Evolutionary conservation across 495 filamentous ascomycete genomes (phyloP), one percentile per base, ranked within the genome.

Genomic region (Immersiella caudata): DNA sequence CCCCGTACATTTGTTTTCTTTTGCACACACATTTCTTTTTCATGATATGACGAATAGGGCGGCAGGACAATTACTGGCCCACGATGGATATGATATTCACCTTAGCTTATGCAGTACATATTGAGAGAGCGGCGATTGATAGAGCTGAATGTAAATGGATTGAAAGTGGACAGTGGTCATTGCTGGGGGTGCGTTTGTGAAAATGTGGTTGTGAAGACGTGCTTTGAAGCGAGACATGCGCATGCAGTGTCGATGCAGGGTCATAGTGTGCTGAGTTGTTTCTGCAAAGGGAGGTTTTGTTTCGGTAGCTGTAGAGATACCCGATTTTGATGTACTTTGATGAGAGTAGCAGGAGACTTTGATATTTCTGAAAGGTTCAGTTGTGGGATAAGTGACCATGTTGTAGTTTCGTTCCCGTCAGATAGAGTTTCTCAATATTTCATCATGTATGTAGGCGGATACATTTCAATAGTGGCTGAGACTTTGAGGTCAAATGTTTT

Each of bases 1-100:
- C 57, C 26, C 57, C 57, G 25, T 60, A 60, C 29, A 60, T 60
- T 26, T 9, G 9, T 5, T 55, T 55, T 46, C 40, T 46, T 46
- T 46, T 46, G 40, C 6, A 14, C 14, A 2, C 14, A 2, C 14
- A 4, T 46, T 46, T 46, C 16, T 46, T 46, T 46, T 46, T 46
- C 16, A 46, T 14, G 40, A 46, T 46, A 18, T 14, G 9, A 46
- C 14, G 40, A 46, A 46, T 46, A 18, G 11, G 40, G 40, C 16
- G 40, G 40, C 14, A 14, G 40, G 16, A n/a, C n/a, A 12, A 18
- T 2, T 18, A 46, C 40, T 12, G 11, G 14, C 11, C 40, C 9
- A 12, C 9, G 40, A 46, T 46, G 40, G 16, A 18, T 4, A 46
- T 46, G 40, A 46, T 46, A 46, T 46, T 14, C 11, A 46, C 40